A percentile compares a stretch with the other conserved stretches of the same genome.
phyloP scores from a whole-genome alignment of 495 filamentous ascomycete species.

The Tuber indicum region DNA sequence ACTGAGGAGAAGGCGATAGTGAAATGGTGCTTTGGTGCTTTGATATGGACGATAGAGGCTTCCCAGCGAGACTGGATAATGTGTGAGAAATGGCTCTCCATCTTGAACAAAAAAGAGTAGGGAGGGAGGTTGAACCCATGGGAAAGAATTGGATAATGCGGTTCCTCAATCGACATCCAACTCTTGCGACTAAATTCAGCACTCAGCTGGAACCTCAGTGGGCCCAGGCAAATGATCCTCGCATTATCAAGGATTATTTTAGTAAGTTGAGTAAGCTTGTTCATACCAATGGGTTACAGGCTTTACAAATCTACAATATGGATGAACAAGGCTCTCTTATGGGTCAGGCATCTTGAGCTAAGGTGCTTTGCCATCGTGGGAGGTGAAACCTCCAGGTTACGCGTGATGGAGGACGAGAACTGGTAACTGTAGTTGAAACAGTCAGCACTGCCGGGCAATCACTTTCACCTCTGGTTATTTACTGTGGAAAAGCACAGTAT shows the following conservation, averaged over 20 bases:
- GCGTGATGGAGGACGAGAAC: constrained; percentile 13
- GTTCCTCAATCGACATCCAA: constrained; percentile 12
- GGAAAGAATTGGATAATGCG: constrained; percentile 9
- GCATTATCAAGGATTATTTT: constrained; percentile 7
- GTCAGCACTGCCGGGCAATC: constrained; percentile 8
- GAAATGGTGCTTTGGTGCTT: neutral
- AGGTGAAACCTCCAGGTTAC: constrained; percentile 6
- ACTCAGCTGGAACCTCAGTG: constrained; percentile 6
- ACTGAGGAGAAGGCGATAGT: constrained; percentile 5
- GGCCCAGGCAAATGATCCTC: constrained; percentile 8
- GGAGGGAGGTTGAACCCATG: neutral
- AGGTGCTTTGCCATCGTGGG: neutral
- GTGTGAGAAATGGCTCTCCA: too few relatives aligned
- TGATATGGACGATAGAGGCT: constrained; percentile 6
- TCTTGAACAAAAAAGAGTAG: neutral
- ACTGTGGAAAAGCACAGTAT: constrained; percentile 10
- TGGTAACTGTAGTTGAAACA: constrained; percentile 13
- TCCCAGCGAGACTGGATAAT: neutral
- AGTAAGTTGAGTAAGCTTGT: constrained; percentile 4
- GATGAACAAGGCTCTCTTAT: constrained; percentile 16
- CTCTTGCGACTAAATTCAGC: constrained; percentile 7
- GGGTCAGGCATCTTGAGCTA: constrained; percentile 1
- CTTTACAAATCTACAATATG: constrained; percentile 13
- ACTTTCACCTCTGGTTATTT: constrained; percentile 8
- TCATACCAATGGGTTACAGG: neutral